Base-by-base conservation (phyloP, 1,139 yeast genomes). In the Spathaspora sp. region DNA sequence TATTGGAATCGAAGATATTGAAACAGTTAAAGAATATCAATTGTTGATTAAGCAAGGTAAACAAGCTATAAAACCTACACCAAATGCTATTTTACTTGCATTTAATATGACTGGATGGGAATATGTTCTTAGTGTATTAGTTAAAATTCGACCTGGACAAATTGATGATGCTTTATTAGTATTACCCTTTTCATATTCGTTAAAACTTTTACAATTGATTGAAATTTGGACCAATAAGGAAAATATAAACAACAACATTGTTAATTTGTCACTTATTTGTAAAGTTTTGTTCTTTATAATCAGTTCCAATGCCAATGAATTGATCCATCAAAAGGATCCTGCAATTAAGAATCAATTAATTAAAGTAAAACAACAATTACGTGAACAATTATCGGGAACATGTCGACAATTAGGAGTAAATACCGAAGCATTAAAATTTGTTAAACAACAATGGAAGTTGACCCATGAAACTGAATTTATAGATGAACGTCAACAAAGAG, bases 81-180 rank as follows among this genome's bases (percentile, higher is more conserved):
- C 83, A 31, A 78, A 89, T 60, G 77, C 96, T 3, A 74, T 93
- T 23, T 73, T 93, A 43, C 68, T 80, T 43, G 95, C 96, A 1
- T 74, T 86, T 55, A 79, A 81, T 43, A 76, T 86, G 54, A 68
- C 80, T 2, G 96, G 97, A 1, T 88, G 83, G 51, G 81, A 82
- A 51, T 86, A 93, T 59, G 93, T 93, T 20, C 74, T 91, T 68
- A 84, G 84, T 44, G 84, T 84, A 0, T 64, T 91, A 25, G 63
- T 72, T 38, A 81, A 81, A 57, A 88, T 93, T 64, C 86, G 78
- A 57, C 81, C 96, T 1, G 79, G 96, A 0, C 97, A 93, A 59
- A 69, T 93, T 41, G 97, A 91, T 58, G 99, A 93, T 66, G 96
- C 98, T 1, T 74, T 93, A 47, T 70, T 93, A 44, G 95, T 95